phyloP scores from a whole-genome alignment of 2,329 filamentous ascomycete genomes.

The Fusarium xylarioides region DNA sequence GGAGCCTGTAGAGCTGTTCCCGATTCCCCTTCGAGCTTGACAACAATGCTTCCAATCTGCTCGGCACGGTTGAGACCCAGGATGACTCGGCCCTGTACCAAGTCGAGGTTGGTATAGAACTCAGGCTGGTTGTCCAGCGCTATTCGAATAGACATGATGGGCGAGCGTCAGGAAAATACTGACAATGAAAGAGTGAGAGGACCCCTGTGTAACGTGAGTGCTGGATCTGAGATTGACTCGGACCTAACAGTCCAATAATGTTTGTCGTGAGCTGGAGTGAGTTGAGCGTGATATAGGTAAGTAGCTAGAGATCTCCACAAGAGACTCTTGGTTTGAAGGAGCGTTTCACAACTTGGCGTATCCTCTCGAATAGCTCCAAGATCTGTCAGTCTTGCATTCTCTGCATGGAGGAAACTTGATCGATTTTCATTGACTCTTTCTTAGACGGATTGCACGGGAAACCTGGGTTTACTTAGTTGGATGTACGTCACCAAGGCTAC shows the following conservation, averaged over 20 bases:
- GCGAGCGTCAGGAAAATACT: constrained; percentile 1
- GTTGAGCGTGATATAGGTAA: constrained; percentile 2
- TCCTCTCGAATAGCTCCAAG: constrained; percentile 6
- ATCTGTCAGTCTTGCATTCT: constrained; percentile 18
- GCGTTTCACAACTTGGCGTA: neutral
- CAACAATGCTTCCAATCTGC: constrained; percentile 75
- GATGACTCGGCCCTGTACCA: constrained; percentile 70
- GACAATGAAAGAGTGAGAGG: neutral
- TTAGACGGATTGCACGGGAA: constrained; percentile 14
- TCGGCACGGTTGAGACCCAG: constrained; percentile 71
- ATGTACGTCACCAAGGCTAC: constrained; percentile 31
- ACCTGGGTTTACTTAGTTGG: constrained; percentile 1
- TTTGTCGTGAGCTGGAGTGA: constrained; percentile 1
- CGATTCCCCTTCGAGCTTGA: constrained; percentile 85
- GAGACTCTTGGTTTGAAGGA: neutral
- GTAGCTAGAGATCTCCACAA: neutral
- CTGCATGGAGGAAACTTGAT: neutral
- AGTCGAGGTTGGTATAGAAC: constrained; percentile 83
- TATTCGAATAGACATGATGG: constrained; percentile 72
- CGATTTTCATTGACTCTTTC: neutral
- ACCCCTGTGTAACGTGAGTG: constrained; percentile 14
- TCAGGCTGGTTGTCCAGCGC: constrained; percentile 71
- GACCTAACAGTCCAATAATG: constrained; percentile 21
- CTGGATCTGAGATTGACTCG: constrained; percentile 2
- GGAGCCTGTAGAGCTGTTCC: constrained; percentile 70